Evolutionary conservation across 2,329 filamentous ascomycete genomes (phyloP).

Genomic region (Arthrobotrys sinensis): DNA sequence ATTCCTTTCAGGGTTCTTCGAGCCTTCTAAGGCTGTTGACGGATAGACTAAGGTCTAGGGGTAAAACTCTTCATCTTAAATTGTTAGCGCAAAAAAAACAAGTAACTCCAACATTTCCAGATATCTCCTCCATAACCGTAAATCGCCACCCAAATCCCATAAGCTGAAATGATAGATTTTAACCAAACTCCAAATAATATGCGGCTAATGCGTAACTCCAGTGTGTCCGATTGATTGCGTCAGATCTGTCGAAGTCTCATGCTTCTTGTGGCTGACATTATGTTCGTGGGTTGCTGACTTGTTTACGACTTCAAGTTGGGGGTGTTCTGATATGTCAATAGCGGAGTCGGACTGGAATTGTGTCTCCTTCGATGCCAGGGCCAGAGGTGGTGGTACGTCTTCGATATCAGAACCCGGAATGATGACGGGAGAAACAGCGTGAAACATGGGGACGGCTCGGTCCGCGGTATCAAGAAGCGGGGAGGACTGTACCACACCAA

Average conservation of each 20-base stretch:
- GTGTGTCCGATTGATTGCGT: constrained; percentile 31
- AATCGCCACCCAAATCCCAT: constrained; percentile 25
- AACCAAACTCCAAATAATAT: constrained; percentile 34
- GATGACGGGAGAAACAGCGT: constrained; percentile 43
- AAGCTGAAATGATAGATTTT: constrained; percentile 17
- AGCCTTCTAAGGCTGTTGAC: constrained; percentile 10
- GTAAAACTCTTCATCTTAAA: constrained; percentile 18
- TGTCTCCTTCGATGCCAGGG: constrained; percentile 46
- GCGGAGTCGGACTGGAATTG: constrained; percentile 56
- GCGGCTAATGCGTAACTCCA: constrained; percentile 40
- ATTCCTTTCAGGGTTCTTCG: constrained; percentile 22
- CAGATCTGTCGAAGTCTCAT: constrained; percentile 9
- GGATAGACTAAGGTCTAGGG: constrained; percentile 17
- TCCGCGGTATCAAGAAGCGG: constrained; percentile 57
- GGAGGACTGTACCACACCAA: constrained; percentile 35
- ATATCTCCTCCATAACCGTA: not conserved
- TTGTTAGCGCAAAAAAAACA: constrained; percentile 32
- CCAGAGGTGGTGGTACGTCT: constrained; percentile 42
- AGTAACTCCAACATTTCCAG: constrained; percentile 22
- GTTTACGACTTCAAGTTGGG: not conserved
- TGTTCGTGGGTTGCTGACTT: not conserved
- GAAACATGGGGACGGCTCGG: constrained; percentile 57
- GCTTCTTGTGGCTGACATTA: constrained; percentile 26
- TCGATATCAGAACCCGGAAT: constrained; percentile 41
- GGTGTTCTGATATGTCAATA: constrained; percentile 41